Evolutionary conservation across 2,329 filamentous ascomycete genomes (phyloP).

Genomic region (Claviceps sp.): DNA sequence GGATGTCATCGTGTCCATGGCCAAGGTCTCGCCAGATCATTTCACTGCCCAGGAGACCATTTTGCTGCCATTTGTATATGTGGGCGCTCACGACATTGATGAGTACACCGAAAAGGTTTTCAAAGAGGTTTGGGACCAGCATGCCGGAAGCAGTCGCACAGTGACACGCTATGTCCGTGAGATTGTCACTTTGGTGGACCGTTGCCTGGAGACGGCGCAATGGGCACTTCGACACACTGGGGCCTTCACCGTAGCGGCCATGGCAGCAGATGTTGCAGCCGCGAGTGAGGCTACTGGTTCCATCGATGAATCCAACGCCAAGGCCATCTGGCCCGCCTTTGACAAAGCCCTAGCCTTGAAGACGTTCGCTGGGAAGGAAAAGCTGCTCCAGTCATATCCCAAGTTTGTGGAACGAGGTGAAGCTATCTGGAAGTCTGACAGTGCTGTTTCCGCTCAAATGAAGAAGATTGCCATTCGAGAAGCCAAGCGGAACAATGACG

Average conservation of each 20-base stretch:
- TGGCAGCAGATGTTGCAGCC: constrained; percentile 50
- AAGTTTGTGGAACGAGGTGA: constrained; percentile 57
- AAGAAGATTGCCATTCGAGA: constrained; percentile 75
- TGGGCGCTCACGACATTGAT: constrained; percentile 75
- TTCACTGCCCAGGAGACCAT: constrained; percentile 65
- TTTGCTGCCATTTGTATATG: constrained; percentile 75
- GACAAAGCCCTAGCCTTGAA: constrained; percentile 75
- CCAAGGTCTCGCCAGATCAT: constrained; percentile 77
- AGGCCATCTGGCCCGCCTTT: constrained; percentile 65
- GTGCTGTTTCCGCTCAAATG: constrained; percentile 45
- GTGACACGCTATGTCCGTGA: constrained; percentile 76
- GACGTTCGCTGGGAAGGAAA: constrained; percentile 87
- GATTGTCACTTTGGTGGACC: constrained; percentile 55
- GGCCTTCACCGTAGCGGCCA: constrained; percentile 65
- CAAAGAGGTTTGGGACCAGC: constrained; percentile 75
- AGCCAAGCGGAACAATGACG: constrained; percentile 81
- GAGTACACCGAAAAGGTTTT: constrained; percentile 70
- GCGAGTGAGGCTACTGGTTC: constrained; percentile 43
- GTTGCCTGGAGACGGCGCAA: constrained; percentile 62
- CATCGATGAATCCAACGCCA: constrained; percentile 46
- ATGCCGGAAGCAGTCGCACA: constrained; percentile 71
- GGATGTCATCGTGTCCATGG: constrained; percentile 70
- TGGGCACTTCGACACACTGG: constrained; percentile 88
- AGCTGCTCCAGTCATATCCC: constrained; percentile 65
- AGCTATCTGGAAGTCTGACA: constrained; percentile 40